Evolutionary conservation across 163 green algal species (phyloP).

Genomic region (Scenedesmus sp.): DNA sequence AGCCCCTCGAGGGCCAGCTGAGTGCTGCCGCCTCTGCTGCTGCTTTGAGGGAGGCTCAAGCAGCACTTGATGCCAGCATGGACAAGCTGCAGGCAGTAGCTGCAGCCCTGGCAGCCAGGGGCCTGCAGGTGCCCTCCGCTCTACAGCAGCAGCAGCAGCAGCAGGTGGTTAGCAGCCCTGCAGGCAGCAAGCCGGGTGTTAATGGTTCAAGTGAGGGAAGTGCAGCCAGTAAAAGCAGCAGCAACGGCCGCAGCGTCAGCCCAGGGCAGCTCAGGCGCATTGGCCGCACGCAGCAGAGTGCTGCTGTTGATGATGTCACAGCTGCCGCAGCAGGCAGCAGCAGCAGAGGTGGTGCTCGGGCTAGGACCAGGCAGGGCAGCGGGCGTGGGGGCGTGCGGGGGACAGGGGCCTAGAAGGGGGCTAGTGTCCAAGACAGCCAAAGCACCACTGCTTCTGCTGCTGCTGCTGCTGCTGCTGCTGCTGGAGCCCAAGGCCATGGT

Average conservation of each 20-base stretch:
- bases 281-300: not conserved
- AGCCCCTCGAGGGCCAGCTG: not conserved
- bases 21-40: not conserved
- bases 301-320: not conserved
- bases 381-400: not conserved
- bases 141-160: slow-evolving; percentile 31
- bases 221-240: slow-evolving; percentile 11
- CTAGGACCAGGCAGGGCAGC: not conserved
- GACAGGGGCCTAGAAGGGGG: too few species aligned
- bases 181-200: not conserved
- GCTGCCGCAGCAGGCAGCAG: not conserved
- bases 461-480: not conserved
- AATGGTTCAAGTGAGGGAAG: not conserved
- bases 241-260: not conserved
- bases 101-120: not conserved
- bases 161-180: not conserved
- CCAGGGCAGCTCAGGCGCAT: not conserved
- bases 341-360: not conserved
- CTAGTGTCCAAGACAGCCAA: too few species aligned
- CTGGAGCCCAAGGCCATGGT: too few species aligned
- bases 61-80: not conserved
- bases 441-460: not conserved
- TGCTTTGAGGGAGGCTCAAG: not conserved
- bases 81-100: not conserved
- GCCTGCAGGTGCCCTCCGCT: not conserved